Evolutionary conservation across 352 stramenopile species (phyloP).

Genomic region (Globisporangium alternatum): DNA sequence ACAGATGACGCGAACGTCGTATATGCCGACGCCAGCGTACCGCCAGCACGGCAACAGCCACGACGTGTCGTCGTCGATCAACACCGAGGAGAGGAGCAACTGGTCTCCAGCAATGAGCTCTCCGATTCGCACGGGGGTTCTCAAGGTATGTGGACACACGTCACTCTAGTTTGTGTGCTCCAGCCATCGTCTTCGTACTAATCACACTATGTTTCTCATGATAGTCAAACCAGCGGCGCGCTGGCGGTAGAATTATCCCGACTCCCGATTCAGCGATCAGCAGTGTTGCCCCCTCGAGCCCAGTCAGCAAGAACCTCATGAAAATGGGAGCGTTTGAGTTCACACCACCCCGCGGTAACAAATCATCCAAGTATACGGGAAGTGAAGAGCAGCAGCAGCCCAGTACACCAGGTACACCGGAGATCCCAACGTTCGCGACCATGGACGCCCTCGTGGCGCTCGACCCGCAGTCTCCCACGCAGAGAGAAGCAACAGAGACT

Average conservation of each 20-base stretch:
- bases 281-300: slow-evolving; percentile 61
- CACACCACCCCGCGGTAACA: slow-evolving; percentile 46
- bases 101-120: slow-evolving; percentile 63
- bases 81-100: slow-evolving; percentile 39
- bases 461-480: slow-evolving; percentile 13
- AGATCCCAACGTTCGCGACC: slow-evolving; percentile 61
- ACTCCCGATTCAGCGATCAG: slow-evolving; percentile 72
- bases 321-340: slow-evolving; percentile 80
- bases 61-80: slow-evolving; percentile 41
- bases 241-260: slow-evolving; percentile 21
- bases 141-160: slow-evolving; percentile 31
- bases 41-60: slow-evolving; percentile 27
- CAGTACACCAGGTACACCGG: slow-evolving; percentile 37
- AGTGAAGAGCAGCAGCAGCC: slow-evolving; percentile 26
- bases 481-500: background rate
- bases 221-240: slow-evolving; percentile 20
- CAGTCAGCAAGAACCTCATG: slow-evolving; percentile 79
- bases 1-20: slow-evolving; percentile 62
- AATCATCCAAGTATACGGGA: slow-evolving; percentile 12
- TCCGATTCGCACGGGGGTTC: slow-evolving; percentile 42
- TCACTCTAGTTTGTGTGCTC: background rate
- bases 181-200: background rate
- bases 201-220: background rate
- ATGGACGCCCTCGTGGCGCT: slow-evolving; percentile 29
- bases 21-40: slow-evolving; percentile 42